phyloP scores from a whole-genome alignment of 352 stramenopile species.

The Globisporangium heterothallicum region DNA sequence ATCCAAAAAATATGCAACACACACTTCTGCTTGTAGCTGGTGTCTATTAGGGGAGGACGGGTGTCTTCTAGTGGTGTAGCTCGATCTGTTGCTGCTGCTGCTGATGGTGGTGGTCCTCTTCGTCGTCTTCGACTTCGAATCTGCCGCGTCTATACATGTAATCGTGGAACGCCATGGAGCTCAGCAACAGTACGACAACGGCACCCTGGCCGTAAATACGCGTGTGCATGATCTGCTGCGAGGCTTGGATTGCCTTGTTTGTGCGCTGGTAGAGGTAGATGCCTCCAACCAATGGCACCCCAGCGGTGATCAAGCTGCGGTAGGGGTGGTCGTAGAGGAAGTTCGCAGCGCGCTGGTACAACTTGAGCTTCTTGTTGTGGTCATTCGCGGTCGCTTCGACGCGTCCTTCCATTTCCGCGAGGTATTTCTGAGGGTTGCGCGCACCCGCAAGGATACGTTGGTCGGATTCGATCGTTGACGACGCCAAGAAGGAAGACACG shows the following conservation, averaged over 20 bases:
- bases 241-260: constrained; percentile 61
- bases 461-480: constrained; percentile 63
- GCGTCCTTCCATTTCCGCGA: constrained; percentile 46
- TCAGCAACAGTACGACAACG: constrained; percentile 61
- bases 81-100: background rate
- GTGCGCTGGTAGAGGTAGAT: constrained; percentile 66
- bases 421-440: constrained; percentile 68
- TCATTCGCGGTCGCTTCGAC: constrained; percentile 24
- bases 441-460: constrained; percentile 47
- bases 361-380: constrained; percentile 28
- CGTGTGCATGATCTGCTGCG: constrained; percentile 85
- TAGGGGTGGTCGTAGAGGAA: constrained; percentile 80
- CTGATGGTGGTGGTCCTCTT: background rate
- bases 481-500: constrained; percentile 45
- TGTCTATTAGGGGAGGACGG: background rate
- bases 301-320: constrained; percentile 40
- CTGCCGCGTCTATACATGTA: constrained; percentile 68
- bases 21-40: background rate
- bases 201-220: constrained; percentile 75
- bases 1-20: background rate
- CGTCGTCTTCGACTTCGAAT: constrained; percentile 34
- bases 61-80: background rate
- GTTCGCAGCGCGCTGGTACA: constrained; percentile 61
- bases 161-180: constrained; percentile 82
- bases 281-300: constrained; percentile 51